A percentile compares a stretch with the other conserved stretches of the same genome.
Evolutionary conservation across 257 asterid genomes (phyloP).

Genomic region (Ophiorrhiza pumila): DNA sequence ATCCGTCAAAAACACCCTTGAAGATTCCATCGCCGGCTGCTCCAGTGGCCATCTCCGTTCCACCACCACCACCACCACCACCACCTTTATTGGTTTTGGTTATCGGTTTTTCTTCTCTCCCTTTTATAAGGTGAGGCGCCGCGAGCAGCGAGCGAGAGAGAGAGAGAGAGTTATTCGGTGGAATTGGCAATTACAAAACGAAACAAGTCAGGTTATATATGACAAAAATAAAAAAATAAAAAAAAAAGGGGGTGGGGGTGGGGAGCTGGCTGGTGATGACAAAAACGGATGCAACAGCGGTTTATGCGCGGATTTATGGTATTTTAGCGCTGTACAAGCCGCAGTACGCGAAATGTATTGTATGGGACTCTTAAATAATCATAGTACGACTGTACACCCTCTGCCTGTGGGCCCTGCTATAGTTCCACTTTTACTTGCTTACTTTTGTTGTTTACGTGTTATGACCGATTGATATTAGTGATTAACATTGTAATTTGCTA

Average conservation of each 20-base stretch:
- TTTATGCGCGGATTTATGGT: constrained; percentile 3
- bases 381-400: neutral
- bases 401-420: constrained; percentile 2
- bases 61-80: neutral
- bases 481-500: too few relatives aligned
- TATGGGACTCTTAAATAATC: neutral
- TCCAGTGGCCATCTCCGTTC: constrained; percentile 45
- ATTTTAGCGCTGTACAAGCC: neutral
- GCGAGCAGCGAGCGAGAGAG: neutral
- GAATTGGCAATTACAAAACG: neutral
- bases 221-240: neutral
- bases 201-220: neutral
- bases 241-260: too few relatives aligned
- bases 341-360: neutral
- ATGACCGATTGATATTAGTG: too few relatives aligned
- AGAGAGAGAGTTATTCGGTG: neutral
- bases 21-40: constrained; percentile 60
- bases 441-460: too few relatives aligned
- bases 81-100: neutral
- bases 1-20: constrained; percentile 48
- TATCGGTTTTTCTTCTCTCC: neutral
- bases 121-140: neutral
- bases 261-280: too few relatives aligned
- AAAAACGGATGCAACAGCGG: constrained; percentile 4
- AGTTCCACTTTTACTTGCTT: neutral